Base-by-base conservation (phyloP, 2,329 filamentous ascomycete genomes). In the Ramularia collo-cygni region DNA sequence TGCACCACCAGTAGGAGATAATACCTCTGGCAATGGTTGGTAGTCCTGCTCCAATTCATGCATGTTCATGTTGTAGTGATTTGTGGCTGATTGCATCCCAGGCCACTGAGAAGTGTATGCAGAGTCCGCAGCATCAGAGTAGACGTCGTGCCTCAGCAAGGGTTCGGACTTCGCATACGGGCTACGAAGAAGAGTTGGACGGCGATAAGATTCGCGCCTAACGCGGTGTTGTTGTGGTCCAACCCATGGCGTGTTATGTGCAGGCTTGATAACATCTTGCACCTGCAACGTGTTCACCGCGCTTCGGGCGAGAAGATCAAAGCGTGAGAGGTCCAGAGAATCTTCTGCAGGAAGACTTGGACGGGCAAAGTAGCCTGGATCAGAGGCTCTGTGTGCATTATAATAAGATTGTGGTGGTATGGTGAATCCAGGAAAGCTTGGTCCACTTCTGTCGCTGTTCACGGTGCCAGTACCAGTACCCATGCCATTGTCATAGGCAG, bases 91-190 rank as follows among this genome's bases (percentile, higher is more conserved):
- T 10, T 24, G 21, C 6, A 24, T 6, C 10, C 21, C 21, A 24
- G 21, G 21, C 21, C 21, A 24, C 6, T 24, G 21, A 24, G 21
- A 24, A 10, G 10, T 30, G 18, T 50, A 50, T 28, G 42, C 50
- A 7, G 50, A 50, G 28, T 52, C 47, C 10, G 41, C 36, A 8
- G 36, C 40, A 6, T 42, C 38, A 9, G 40, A 42, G 18, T 19
- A 27, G 15, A 17, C n/a, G 12, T 42, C 40, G 12, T 41, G 39
- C 10, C 38, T 37, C 18, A 35, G 37, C 9, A 31, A 28, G n/a
- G 46, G 43, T 27, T 48, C 42, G 2, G 46, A 42, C 34, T 28
- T 38, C 3, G 40, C 31, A 18, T 33, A 13, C 3, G 31, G 19
- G 19, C 31, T 33, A 18, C 31, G 31, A 19, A 8, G 16, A 16